Percentiles rank a stretch among this genome's conserved stretches.
Evolutionary conservation across 768 basidiomycete species (phyloP).

Genomic region (Tylopilus sp.): DNA sequence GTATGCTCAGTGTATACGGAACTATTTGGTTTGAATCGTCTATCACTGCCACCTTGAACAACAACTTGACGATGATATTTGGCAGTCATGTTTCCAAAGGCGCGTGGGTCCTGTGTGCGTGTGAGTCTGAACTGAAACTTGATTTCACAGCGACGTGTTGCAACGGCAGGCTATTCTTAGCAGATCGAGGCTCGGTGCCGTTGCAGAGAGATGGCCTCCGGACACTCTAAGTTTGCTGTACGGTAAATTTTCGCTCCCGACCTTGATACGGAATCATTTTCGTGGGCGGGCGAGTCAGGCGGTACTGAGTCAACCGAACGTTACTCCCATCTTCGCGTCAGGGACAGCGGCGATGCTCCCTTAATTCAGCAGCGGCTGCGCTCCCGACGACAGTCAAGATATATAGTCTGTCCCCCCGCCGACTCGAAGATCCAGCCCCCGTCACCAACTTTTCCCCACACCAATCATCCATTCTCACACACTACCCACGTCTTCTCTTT

Average conservation of each 20-base stretch:
- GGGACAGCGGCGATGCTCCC: constrained; percentile 28
- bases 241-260: neutral
- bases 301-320: constrained; percentile 16
- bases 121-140: neutral
- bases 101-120: neutral
- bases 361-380: constrained; percentile 24
- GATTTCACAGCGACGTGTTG: neutral
- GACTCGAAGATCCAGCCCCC: neutral
- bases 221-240: constrained; percentile 17
- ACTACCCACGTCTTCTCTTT: constrained; percentile 8
- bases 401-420: constrained; percentile 15
- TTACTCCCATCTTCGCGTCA: constrained; percentile 7
- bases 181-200: constrained; percentile 7
- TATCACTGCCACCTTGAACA: neutral
- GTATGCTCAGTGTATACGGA: neutral
- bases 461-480: constrained; percentile 20
- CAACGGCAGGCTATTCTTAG: neutral
- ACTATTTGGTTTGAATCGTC: neutral
- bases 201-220: constrained; percentile 4
- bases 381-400: constrained; percentile 17
- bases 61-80: neutral
- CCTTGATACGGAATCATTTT: constrained; percentile 18
- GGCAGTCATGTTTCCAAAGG: neutral
- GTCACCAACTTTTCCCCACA: constrained; percentile 4
- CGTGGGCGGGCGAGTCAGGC: constrained; percentile 9